phyloP scores from a whole-genome alignment of 2,329 filamentous ascomycete species.

The Aspergillus pseudoterreus region DNA sequence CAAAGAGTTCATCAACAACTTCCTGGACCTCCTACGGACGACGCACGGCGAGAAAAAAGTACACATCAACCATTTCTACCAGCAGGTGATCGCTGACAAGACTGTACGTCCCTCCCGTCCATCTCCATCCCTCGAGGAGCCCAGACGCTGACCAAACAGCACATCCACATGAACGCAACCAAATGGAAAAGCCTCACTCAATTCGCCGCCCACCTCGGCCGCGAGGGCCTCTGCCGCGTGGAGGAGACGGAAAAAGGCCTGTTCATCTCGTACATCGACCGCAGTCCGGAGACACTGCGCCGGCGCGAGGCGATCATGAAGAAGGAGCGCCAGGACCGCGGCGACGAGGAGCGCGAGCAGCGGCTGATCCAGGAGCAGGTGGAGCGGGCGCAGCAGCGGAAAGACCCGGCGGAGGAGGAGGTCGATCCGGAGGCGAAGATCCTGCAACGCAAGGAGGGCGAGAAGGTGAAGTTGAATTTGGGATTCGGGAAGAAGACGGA shows the following conservation, averaged over 20 bases:
- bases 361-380: conserved; percentile 81
- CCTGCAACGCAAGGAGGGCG: conserved; percentile 61
- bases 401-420: conserved; percentile 48
- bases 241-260: conserved; percentile 84
- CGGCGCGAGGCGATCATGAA: conserved; percentile 75
- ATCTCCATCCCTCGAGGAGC: background rate
- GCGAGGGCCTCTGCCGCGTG: conserved; percentile 83
- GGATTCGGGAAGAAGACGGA: conserved; percentile 38
- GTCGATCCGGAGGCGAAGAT: conserved; percentile 40
- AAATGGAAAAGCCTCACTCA: conserved; percentile 85
- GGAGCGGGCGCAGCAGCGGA: conserved; percentile 61
- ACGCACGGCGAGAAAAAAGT: conserved; percentile 88
- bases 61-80: conserved; percentile 89
- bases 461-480: conserved; percentile 71
- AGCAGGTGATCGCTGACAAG: conserved; percentile 85
- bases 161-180: conserved; percentile 92
- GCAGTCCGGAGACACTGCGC: conserved; percentile 77
- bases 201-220: conserved; percentile 80
- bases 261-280: conserved; percentile 86
- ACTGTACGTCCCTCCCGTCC: conserved; percentile 37
- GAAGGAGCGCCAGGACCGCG: conserved; percentile 83
- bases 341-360: conserved; percentile 86
- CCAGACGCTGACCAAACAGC: conserved; percentile 31
- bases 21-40: conserved; percentile 71
- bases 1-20: conserved; percentile 76